Percentiles rank a stretch among this genome's conserved stretches.
These are phyloP conservation scores for Conoideocrella luteorostrata DNA, from an alignment of 2,329 filamentous ascomycete genomes.

Conservation along the genomic window DNA sequence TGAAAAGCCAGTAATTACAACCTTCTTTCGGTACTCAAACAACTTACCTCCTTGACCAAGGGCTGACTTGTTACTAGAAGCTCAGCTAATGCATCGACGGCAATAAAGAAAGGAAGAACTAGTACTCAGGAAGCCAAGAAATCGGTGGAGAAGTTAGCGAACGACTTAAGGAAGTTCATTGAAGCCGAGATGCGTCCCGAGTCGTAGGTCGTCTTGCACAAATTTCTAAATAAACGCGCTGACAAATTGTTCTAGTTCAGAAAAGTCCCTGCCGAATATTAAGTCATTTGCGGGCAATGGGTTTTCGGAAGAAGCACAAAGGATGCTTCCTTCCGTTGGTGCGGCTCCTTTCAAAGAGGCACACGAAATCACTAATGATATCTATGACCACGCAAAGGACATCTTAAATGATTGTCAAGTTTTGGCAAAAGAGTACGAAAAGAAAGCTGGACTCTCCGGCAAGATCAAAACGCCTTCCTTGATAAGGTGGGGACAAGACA, in stretches of 20 bases:
- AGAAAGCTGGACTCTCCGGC: constrained; percentile 11
- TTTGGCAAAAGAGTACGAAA: constrained; percentile 18
- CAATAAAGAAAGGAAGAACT: background rate
- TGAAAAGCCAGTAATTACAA: too few relatives aligned
- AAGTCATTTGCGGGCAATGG: too few relatives aligned
- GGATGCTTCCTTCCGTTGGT: too few relatives aligned
- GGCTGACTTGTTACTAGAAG: background rate
- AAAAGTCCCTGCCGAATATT: too few relatives aligned
- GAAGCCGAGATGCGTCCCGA: background rate
- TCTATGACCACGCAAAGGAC: constrained; percentile 1
- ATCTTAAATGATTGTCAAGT: constrained; percentile 15
- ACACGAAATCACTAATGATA: background rate
- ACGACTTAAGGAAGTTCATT: constrained; percentile 4
- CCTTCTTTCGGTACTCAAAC: too few relatives aligned
- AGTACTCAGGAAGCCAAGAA: constrained; percentile 6
- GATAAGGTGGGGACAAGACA: constrained; percentile 29
- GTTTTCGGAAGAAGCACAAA: too few relatives aligned
- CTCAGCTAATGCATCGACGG: background rate
- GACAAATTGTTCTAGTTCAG: too few relatives aligned
- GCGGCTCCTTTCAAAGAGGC: too few relatives aligned
- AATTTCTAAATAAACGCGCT: background rate
- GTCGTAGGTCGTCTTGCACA: constrained; percentile 4
- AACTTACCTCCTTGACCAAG: background rate
- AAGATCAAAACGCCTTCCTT: constrained; percentile 19
- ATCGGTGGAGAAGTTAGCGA: background rate